Conservation (phyloP, 2,329 filamentous ascomycete species). For the Phaeomoniella chlamydospora region DNA sequence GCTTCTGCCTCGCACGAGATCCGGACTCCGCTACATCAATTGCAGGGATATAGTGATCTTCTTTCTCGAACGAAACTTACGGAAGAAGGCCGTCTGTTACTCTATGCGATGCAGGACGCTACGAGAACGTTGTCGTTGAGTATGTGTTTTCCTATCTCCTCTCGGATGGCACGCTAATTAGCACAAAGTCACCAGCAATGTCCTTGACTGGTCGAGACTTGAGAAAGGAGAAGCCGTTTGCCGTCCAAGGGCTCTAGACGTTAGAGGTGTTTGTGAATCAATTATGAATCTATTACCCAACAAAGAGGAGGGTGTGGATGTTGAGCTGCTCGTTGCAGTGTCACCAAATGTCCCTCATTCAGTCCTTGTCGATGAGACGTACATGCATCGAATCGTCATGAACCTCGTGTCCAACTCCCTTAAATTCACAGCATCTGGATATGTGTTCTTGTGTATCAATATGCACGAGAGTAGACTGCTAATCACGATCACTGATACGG, state of each 20-base stretch:
- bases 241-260: slow-evolving; percentile 16
- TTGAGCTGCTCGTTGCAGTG: slow-evolving; percentile 18
- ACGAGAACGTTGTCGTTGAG: slow-evolving; percentile 20
- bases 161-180: too few species aligned
- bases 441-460: slow-evolving; percentile 9
- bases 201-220: slow-evolving; percentile 21
- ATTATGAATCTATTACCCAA: slow-evolving; percentile 17
- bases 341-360: slow-evolving; percentile 15
- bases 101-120: slow-evolving; percentile 18
- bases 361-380: slow-evolving; percentile 20
- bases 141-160: too few species aligned
- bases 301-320: slow-evolving; percentile 16
- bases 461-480: slow-evolving; percentile 7
- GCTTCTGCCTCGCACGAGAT: slow-evolving; percentile 21
- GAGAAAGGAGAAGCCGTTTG: slow-evolving; percentile 17
- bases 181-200: slow-evolving; percentile 22
- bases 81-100: slow-evolving; percentile 16
- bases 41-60: slow-evolving; percentile 21
- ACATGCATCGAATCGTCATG: slow-evolving; percentile 20
- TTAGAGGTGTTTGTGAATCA: slow-evolving; percentile 18
- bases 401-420: slow-evolving; percentile 19
- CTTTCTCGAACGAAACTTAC: slow-evolving; percentile 16
- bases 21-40: slow-evolving; percentile 19
- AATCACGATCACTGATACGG: slow-evolving; percentile 14
- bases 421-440: slow-evolving; percentile 16